These are phyloP conservation scores for Aureococcus anophagefferens DNA, from an alignment of 108 stramenopile genomes.

Conservation along the genomic window DNA sequence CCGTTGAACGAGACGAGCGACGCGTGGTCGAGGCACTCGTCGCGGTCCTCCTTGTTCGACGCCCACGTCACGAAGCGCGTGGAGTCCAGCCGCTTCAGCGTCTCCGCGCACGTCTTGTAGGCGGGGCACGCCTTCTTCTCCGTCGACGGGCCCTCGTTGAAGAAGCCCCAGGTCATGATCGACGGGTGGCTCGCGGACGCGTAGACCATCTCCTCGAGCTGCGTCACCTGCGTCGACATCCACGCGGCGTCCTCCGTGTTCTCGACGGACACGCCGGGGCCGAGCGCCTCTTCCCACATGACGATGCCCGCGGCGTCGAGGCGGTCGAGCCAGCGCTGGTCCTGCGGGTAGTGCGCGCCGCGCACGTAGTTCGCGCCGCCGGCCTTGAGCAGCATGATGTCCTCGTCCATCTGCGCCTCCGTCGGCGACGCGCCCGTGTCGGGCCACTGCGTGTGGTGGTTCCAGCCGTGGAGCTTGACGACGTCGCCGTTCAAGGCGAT, in stretches of 20 bases:
- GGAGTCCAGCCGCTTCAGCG: conserved; percentile 15
- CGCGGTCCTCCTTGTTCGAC: conserved; percentile 11
- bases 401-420: conserved; percentile 23
- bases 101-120: conserved; percentile 22
- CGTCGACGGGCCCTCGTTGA: conserved; percentile 40
- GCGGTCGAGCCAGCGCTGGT: conserved; percentile 39
- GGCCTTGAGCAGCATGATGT: conserved; percentile 18
- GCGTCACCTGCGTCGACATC: conserved; percentile 2
- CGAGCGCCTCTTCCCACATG: conserved; percentile 40
- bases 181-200: conserved; percentile 41
- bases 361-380: conserved; percentile 33
- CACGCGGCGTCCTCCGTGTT: conserved; percentile 26
- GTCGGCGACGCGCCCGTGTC: conserved; percentile 33
- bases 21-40: conserved; percentile 23
- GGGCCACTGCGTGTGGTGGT: conserved; percentile 44
- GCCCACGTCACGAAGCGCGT: conserved; percentile 37
- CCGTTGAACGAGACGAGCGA: conserved; percentile 26
- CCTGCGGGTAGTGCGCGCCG: conserved; percentile 45
- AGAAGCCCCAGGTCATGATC: conserved; percentile 35
- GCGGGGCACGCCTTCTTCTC: conserved; percentile 19
- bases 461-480: conserved; percentile 38
- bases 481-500: conserved; percentile 34
- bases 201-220: too few species aligned
- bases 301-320: conserved; percentile 35
- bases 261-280: conserved; percentile 20